phyloP scores from a whole-genome alignment of 2,329 filamentous ascomycete species.

The Cytospora paraplurivora region DNA sequence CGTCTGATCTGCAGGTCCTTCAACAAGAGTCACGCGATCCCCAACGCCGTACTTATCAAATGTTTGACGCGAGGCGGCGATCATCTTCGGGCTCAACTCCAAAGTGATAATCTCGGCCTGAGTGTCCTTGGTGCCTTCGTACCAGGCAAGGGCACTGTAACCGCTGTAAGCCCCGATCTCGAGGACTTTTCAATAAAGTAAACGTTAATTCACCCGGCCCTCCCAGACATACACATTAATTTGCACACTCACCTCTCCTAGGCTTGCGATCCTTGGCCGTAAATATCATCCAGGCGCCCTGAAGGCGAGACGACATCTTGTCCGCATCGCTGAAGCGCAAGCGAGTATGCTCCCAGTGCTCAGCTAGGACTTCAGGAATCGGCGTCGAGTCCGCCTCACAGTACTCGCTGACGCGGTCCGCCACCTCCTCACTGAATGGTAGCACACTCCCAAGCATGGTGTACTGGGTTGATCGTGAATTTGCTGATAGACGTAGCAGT shows the following conservation, averaged over 20 bases:
- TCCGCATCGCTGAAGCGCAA: not conserved
- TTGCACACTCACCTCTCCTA: not conserved
- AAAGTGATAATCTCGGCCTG: conserved; percentile 31
- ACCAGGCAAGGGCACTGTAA: conserved; percentile 39
- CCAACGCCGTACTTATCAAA: not conserved
- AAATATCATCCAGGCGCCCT: not conserved
- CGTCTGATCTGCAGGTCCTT: not conserved
- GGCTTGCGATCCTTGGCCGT: not conserved
- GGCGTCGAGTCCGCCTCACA: not conserved
- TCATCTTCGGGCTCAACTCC: conserved; percentile 4
- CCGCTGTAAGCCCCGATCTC: conserved; percentile 40
- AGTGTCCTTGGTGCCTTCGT: conserved; percentile 35
- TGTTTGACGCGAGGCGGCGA: not conserved
- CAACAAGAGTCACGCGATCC: not conserved
- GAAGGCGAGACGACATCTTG: not conserved
- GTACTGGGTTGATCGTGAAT: not conserved
- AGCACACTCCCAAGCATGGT: not conserved
- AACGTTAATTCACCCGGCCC: not conserved
- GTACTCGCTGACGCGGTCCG: not conserved
- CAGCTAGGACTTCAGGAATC: not conserved
- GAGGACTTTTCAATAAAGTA: conserved; percentile 33
- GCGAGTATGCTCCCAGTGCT: not conserved
- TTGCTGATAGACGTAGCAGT: not conserved
- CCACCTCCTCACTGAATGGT: not conserved
- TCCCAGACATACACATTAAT: not conserved